Conservation (phyloP, 345 rosid species). For the Angophora floribunda region DNA sequence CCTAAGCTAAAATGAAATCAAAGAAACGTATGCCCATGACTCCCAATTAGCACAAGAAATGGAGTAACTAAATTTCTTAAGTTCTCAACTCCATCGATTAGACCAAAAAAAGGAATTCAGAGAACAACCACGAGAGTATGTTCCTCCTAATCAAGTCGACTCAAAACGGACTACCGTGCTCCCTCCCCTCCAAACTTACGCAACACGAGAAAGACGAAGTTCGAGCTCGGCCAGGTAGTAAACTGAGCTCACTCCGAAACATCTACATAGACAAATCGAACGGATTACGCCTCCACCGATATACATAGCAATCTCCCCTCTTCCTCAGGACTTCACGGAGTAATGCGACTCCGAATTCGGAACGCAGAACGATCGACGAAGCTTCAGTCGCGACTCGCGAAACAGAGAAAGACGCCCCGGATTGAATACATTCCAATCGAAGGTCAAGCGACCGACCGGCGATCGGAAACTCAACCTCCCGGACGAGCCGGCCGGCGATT, state of each 20-base stretch:
- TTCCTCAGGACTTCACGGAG: background rate
- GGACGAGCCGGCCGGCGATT: background rate
- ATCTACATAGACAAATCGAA: background rate
- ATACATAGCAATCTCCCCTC: background rate
- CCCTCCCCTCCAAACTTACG: background rate
- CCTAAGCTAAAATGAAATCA: background rate
- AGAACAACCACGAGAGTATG: background rate
- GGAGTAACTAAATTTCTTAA: background rate
- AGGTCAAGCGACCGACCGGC: background rate
- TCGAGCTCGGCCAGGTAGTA: background rate
- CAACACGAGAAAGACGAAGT: background rate
- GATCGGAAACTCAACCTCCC: background rate
- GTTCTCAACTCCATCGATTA: background rate
- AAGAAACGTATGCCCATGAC: background rate
- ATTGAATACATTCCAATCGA: background rate
- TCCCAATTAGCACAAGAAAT: background rate
- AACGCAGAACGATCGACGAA: background rate
- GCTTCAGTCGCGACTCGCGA: background rate
- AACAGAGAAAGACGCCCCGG: background rate
- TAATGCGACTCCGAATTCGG: background rate
- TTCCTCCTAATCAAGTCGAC: background rate
- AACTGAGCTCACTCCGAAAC: background rate
- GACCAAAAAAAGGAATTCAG: background rate
- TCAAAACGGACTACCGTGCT: background rate
- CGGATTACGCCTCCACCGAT: background rate